Evolutionary conservation across 2,329 filamentous ascomycete genomes (phyloP), one percentile per base, ranked within the genome.

Genomic region (Colletotrichum sp.): DNA sequence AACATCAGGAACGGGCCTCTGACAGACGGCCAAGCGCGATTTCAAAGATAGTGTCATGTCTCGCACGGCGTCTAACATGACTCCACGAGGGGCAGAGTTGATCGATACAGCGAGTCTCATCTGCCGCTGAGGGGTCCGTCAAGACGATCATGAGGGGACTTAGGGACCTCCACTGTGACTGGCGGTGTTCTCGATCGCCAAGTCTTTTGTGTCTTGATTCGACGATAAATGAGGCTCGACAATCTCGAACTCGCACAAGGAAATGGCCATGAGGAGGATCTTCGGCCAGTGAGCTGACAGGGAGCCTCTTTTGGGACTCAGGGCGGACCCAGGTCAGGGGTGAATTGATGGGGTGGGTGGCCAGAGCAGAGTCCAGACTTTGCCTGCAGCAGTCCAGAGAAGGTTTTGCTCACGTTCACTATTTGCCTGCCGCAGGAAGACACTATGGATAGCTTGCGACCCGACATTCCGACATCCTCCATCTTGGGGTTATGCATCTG

Each of bases 311-410:
- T 71, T 67, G 67, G 75, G 65, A 71, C 18, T 13, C 21, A 32
- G 32, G 71, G 66, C 24, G 71, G 63, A 60, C 59, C 70, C 44
- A 76, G 63, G 71, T 65, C 74, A 76, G 75, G 75, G 74, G 75
- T 71, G 24, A 34, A 18, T n/a, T 36, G 49, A 75, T 28, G 21
- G 65, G 59, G 71, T 69, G 71, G 73, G 75, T 74, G 66, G 60
- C 60, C 75, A 74, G 60, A 63, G 71, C 71, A 12, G 36, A 70
- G 71, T 52, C 75, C 32, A 66, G 64, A 76, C 68, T 62, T 63
- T 32, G 66, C 57, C 13, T 57, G 65, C 65, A 16, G 65, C 62
- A 59, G 49, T 28, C 63, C 60, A 24, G 59, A 62, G 26, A 52
- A n/a, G 59, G 59, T 62, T 62, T 62, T 13, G 59, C 59, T 62